phyloP scores from a whole-genome alignment of 192 early-diverging fungal genomes.

The Backusella luteola region DNA sequence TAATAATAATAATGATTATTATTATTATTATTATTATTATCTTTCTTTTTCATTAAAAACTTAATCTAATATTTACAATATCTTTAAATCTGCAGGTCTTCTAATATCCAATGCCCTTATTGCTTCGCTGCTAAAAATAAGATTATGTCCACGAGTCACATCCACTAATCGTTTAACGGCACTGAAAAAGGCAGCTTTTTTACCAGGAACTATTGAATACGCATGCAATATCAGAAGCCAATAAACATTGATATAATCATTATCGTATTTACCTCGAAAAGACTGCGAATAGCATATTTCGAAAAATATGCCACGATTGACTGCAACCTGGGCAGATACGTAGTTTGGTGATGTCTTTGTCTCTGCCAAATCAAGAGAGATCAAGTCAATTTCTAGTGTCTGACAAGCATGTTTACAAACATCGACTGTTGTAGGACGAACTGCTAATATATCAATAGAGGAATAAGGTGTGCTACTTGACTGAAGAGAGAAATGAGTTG shows the following conservation, averaged over 20 bases:
- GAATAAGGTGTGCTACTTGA: slow-evolving; percentile 20
- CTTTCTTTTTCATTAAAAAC: not conserved
- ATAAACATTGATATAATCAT: not conserved
- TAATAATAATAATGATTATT: no score
- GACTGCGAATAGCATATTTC: slow-evolving; percentile 71
- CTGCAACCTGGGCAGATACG: slow-evolving; percentile 65
- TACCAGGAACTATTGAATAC: slow-evolving; percentile 47
- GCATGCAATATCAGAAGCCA: not conserved
- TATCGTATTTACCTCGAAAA: slow-evolving; percentile 59
- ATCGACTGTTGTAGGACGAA: slow-evolving; percentile 70
- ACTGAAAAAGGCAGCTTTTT: slow-evolving; percentile 61
- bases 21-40: no score
- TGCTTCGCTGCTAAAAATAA: slow-evolving; percentile 74
- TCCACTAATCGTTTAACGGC: slow-evolving; percentile 67
- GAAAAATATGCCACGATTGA: slow-evolving; percentile 76
- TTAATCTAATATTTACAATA: slow-evolving; percentile 51
- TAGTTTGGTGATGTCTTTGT: slow-evolving; percentile 55
- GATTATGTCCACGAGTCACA: slow-evolving; percentile 72
- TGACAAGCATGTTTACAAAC: slow-evolving; percentile 68
- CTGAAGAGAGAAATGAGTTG: slow-evolving; percentile 18
- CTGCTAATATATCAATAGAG: slow-evolving; percentile 67
- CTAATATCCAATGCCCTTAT: slow-evolving; percentile 67
- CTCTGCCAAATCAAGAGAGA: slow-evolving; percentile 55
- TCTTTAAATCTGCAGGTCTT: slow-evolving; percentile 76
- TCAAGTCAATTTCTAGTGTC: slow-evolving; percentile 76